Conservation (phyloP, 805 yeast species). For the Starmerella sp. region DNA sequence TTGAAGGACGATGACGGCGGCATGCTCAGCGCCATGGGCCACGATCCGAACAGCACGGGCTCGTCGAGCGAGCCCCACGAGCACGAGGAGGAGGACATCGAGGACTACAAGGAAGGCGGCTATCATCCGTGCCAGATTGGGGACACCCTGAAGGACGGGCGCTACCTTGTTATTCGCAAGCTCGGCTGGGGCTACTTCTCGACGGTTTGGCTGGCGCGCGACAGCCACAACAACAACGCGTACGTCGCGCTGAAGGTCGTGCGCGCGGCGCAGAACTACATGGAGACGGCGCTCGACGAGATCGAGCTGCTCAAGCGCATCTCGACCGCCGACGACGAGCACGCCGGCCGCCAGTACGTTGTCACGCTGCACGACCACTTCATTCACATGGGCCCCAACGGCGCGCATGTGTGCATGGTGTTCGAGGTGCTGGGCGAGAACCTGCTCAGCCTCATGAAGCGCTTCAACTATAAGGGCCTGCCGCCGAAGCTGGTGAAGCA, state of each 20-base stretch:
- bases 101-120: constrained; percentile 86
- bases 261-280: constrained; percentile 77
- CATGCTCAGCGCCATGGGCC: neutral
- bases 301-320: constrained; percentile 59
- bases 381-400: constrained; percentile 80
- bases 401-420: constrained; percentile 90
- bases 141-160: constrained; percentile 63
- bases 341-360: constrained; percentile 73
- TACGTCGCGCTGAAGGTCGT: constrained; percentile 95
- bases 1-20: neutral
- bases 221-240: constrained; percentile 39
- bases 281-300: constrained; percentile 92
- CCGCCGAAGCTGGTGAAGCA: constrained; percentile 68
- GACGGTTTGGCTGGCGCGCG: constrained; percentile 83
- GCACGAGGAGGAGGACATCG: constrained; percentile 69
- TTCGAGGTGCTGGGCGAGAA: constrained; percentile 96
- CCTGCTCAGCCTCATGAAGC: constrained; percentile 66
- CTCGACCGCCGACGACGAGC: constrained; percentile 51
- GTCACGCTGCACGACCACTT: constrained; percentile 75
- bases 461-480: constrained; percentile 68
- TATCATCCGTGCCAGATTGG: constrained; percentile 91
- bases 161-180: constrained; percentile 73
- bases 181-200: constrained; percentile 99
- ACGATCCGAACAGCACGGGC: neutral
- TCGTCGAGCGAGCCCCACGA: constrained; percentile 9